phyloP scores from a whole-genome alignment of 257 asterid species.

The Rubia yunnanensis region DNA sequence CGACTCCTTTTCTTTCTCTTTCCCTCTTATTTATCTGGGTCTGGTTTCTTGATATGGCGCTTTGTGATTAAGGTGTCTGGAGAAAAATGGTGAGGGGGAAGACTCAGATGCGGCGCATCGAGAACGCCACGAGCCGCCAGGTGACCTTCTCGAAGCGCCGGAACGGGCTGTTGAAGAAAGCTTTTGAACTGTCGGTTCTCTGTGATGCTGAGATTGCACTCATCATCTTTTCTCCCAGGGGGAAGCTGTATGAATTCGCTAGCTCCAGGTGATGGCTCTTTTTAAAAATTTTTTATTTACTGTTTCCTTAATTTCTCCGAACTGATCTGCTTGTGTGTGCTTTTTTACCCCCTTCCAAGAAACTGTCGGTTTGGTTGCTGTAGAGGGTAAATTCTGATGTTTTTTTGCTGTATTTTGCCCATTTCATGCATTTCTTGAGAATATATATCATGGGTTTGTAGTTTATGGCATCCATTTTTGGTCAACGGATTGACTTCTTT shows the following conservation, averaged over 20 bases:
- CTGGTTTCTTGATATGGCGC: neutral
- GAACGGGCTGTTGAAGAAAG: constrained; percentile 76
- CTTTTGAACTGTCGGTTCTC: constrained; percentile 78
- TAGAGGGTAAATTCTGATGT: neutral
- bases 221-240: constrained; percentile 73
- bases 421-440: neutral
- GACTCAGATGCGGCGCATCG: constrained; percentile 91
- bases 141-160: constrained; percentile 91
- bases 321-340: neutral
- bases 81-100: constrained; percentile 80
- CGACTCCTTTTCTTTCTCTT: constrained; percentile 2
- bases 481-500: neutral
- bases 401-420: too few species aligned
- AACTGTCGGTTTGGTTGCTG: neutral
- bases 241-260: constrained; percentile 69
- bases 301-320: neutral
- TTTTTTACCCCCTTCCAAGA: neutral
- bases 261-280: constrained; percentile 50
- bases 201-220: constrained; percentile 88
- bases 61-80: constrained; percentile 9
- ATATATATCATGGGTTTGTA: too few species aligned
- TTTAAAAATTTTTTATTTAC: neutral
- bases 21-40: neutral
- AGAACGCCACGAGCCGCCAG: constrained; percentile 86
- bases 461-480: neutral